Conservation (phyloP, 176 grass and related monocot species). For the Aegilops longissima region DNA sequence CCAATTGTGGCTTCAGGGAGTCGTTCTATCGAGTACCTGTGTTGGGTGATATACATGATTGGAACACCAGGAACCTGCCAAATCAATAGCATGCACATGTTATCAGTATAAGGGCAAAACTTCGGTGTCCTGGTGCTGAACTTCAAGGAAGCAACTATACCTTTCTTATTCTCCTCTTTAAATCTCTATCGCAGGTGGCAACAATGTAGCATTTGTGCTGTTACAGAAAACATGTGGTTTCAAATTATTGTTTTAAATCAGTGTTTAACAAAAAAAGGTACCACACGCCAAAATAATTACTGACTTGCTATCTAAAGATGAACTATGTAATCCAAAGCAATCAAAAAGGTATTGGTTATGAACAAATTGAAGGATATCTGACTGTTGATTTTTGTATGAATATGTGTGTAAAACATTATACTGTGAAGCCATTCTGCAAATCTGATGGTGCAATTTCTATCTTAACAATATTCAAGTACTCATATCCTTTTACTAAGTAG, state of each 20-base stretch:
- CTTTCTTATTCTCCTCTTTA: conserved; percentile 92
- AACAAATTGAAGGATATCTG: no score
- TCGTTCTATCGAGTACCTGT: conserved; percentile 77
- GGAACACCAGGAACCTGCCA: conserved; percentile 77
- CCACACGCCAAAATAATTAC: neutral
- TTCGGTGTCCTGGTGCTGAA: neutral
- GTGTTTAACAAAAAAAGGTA: neutral
- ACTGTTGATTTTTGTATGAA: no score
- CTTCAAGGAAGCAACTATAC: conserved; percentile 22
- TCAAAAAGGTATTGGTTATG: no score
- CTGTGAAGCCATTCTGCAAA: no score
- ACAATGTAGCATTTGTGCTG: conserved; percentile 95
- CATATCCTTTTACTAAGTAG: no score
- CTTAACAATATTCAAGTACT: no score
- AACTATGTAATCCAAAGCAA: neutral
- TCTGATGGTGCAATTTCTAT: no score
- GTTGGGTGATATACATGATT: conserved; percentile 80
- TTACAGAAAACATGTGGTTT: conserved; percentile 16
- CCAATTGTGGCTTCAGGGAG: conserved; percentile 84
- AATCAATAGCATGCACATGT: neutral
- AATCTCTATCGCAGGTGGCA: conserved; percentile 88
- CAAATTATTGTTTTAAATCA: neutral
- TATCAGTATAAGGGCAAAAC: neutral
- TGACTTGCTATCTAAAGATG: neutral
- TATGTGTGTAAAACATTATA: no score